Evolutionary conservation across 1,284 basidiomycete species (phyloP), one percentile per base, ranked within the genome.

Genomic region (Heterobasidion occidentale): DNA sequence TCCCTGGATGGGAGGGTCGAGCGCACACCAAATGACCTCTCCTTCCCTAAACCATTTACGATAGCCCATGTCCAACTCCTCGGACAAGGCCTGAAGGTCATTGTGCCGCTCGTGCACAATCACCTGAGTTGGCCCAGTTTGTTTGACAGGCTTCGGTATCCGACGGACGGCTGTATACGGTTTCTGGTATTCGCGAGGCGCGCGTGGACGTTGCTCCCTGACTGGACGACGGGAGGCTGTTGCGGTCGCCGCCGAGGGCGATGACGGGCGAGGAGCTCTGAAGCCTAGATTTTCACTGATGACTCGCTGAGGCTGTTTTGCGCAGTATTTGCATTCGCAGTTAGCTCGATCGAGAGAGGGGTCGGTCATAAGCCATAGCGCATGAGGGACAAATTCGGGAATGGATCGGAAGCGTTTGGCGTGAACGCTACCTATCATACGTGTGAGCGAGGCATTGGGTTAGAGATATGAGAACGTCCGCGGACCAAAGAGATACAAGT

Each of bases 291-390:
- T 72, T 7, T 77, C 73, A 6, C 86, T 86, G 57, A 92, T 84
- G 60, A 83, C 79, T 42, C 76, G 77, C 67, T 93, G 90, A 0
- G 81, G 71, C 60, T 79, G 79, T 61, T 82, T 84, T 45, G 79
- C 72, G 67, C 90, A 92, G 66, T 92, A 92, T 67, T 91, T 91
- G 75, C 90, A 93, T 33, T 71, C 68, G 64, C 90, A 93, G 42
- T 77, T 78, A 0, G 67, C 60, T 20, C 72, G 69, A 61, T 79
- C 69, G 60, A 76, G 63, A 2, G 73, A 75, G 0, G 73, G 66
- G 59, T 88, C 82, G 4, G 74, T 72, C 67, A 86, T 76, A 2
- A 93, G 77, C 90, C 90, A 93, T 58, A 82, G 72, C 2, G 88
- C 87, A 65, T 93, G 90, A 4, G 88, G 88, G 47, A 86, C 78